Evolutionary conservation across 257 asterid genomes (phyloP).

Genomic region (Anisodus tanguticus): DNA sequence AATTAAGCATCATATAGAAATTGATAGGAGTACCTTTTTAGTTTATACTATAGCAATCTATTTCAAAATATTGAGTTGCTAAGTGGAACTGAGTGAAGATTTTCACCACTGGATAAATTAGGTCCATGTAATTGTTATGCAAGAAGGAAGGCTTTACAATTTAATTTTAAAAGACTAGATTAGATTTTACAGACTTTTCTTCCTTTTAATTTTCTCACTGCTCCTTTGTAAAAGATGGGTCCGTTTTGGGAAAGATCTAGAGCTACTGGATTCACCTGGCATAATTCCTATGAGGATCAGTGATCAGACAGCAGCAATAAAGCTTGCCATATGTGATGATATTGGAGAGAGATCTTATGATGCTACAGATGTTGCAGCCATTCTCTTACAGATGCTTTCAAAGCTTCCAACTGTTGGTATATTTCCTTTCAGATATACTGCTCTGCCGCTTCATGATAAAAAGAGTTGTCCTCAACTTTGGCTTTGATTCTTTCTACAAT

Average conservation of each 20-base stretch:
- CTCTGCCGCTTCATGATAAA: not conserved
- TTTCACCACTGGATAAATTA: not conserved
- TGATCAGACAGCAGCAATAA: constrained; percentile 88
- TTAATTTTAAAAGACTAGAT: not conserved
- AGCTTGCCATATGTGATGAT: constrained; percentile 95
- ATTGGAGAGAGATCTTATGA: constrained; percentile 95
- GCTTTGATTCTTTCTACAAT: no score
- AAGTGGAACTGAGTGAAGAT: not conserved
- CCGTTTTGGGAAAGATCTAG: constrained; percentile 82
- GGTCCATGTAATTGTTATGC: constrained; percentile 10
- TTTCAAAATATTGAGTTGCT: not conserved
- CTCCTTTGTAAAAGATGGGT: constrained; percentile 72
- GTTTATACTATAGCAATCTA: not conserved
- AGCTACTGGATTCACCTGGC: constrained; percentile 94
- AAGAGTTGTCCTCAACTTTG: no score
- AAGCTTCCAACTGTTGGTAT: constrained; percentile 77
- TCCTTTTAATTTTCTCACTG: constrained; percentile 15
- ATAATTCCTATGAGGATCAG: constrained; percentile 92
- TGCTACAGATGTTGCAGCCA: constrained; percentile 76
- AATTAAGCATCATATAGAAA: not conserved
- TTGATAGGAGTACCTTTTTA: not conserved
- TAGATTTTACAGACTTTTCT: not conserved
- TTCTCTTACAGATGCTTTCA: constrained; percentile 86
- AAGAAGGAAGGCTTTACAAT: not conserved
- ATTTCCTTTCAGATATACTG: constrained; percentile 27